phyloP scores from a whole-genome alignment of 345 rosid species.

The Eutrema yunnanense region DNA sequence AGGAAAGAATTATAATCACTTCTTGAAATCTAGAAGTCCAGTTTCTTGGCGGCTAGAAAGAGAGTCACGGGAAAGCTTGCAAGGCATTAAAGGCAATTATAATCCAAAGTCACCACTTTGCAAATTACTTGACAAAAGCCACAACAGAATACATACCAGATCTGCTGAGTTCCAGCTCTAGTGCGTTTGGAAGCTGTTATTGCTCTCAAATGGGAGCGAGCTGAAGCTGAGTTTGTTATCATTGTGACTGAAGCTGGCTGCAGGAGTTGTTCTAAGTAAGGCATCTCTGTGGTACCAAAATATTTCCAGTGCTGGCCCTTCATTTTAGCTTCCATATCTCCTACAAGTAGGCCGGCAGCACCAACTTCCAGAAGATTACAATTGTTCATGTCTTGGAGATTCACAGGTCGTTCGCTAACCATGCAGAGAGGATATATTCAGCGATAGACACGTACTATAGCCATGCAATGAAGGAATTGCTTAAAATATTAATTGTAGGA shows the following conservation, averaged over 20 bases:
- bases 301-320: slow-evolving; percentile 90
- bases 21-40: not conserved
- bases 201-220: slow-evolving; percentile 75
- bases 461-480: not conserved
- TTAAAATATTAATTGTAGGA: not conserved
- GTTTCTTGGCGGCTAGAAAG: not conserved
- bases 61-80: slow-evolving; percentile 14
- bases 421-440: slow-evolving; percentile 13
- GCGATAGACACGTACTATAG: not conserved
- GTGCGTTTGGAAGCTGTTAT: slow-evolving; percentile 88
- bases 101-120: slow-evolving; percentile 9
- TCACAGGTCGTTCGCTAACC: slow-evolving; percentile 44
- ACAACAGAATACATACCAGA: slow-evolving; percentile 49
- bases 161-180: slow-evolving; percentile 72
- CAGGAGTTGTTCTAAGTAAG: slow-evolving; percentile 86
- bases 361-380: slow-evolving; percentile 88
- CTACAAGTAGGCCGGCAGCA: slow-evolving; percentile 92
- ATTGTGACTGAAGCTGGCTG: slow-evolving; percentile 83
- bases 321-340: slow-evolving; percentile 91
- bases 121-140: slow-evolving; percentile 1
- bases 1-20: slow-evolving; percentile 5
- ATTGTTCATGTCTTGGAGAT: slow-evolving; percentile 61
- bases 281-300: slow-evolving; percentile 89
- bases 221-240: slow-evolving; percentile 66
- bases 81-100: not conserved